phyloP scores from a whole-genome alignment of 2,329 filamentous ascomycete genomes.

The Penicillium sp. region DNA sequence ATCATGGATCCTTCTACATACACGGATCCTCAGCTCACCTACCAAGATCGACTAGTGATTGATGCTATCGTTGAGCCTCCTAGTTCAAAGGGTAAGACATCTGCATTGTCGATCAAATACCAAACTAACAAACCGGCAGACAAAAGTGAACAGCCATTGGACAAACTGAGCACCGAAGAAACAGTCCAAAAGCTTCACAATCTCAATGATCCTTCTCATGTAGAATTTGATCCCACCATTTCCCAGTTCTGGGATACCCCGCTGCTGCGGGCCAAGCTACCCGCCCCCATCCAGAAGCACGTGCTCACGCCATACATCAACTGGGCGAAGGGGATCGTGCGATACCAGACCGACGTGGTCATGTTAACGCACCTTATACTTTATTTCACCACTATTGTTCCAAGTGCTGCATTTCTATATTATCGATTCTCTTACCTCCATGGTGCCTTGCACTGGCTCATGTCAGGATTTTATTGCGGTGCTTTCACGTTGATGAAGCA shows the following conservation, averaged over 20 bases:
- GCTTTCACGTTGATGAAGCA: slow-evolving; percentile 80
- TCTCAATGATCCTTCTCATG: slow-evolving; percentile 49
- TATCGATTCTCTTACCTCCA: slow-evolving; percentile 66
- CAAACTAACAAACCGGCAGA: slow-evolving; percentile 6
- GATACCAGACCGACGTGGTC: slow-evolving; percentile 69
- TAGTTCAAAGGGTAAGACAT: slow-evolving; percentile 11
- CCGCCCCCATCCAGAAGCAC: slow-evolving; percentile 45
- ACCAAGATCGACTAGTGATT: slow-evolving; percentile 41
- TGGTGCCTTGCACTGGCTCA: slow-evolving; percentile 62
- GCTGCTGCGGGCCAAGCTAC: slow-evolving; percentile 40
- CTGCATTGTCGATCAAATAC: not conserved
- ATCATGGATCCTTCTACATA: slow-evolving; percentile 32
- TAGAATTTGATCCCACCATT: slow-evolving; percentile 56
- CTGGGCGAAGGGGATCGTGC: slow-evolving; percentile 57
- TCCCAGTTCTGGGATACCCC: slow-evolving; percentile 53
- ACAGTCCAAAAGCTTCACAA: slow-evolving; percentile 48
- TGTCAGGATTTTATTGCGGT: slow-evolving; percentile 68
- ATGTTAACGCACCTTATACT: slow-evolving; percentile 74
- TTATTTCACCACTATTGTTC: slow-evolving; percentile 67
- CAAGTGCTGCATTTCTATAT: slow-evolving; percentile 66
- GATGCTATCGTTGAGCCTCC: slow-evolving; percentile 33
- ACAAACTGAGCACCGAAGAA: slow-evolving; percentile 17
- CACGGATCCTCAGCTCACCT: slow-evolving; percentile 36
- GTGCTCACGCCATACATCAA: slow-evolving; percentile 60
- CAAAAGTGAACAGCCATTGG: slow-evolving; percentile 9